Base-by-base conservation (phyloP, 2,329 filamentous ascomycete genomes). In the Arthrobotrys iridis region DNA sequence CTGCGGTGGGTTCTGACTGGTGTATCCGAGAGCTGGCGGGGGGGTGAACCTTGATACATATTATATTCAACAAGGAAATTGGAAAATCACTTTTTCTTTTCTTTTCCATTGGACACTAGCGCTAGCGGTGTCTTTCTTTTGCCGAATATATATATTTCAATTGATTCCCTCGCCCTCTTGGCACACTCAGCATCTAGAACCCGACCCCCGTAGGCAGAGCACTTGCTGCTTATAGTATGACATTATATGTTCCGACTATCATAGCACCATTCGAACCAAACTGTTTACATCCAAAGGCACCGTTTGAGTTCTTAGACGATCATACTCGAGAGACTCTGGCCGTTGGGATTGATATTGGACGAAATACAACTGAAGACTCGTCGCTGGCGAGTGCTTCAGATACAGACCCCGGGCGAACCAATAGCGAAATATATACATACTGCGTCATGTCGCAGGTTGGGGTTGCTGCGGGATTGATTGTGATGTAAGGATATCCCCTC, bases 391-490 rank as follows among this genome's bases (percentile, higher is more conserved):
- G 20, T 24, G 24, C 5, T 24, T 45, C 50, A 4, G 30, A 40
- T 18, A 30, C n/a, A 24, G 37, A 68, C 22, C 71, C 71, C 4
- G 48, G 20, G 4, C 48, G 66, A 41, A 71, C 46, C 6, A 71
- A 76, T 48, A 71, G 58, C 4, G 65, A 64, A 30, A 76, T 76
- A 26, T 57, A 76, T 18, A 76, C 72, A 8, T 76, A 76, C 35
- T 76, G 72, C 60, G 45, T 76, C 65, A 76, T 76, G 72, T 76
- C 72, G 50, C 72, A 76, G 41, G 66, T 76, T 41, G 72, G 72
- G 26, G 72, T 76, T n/a, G 72, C 72, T 10, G 72, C 72, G 18
- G 72, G 72, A 4, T 46, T 76, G 33, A 76, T 76, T 15, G 72
- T 76, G 24, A 76, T 76, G 72, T 76, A 60, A 65, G 72, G 30